These are phyloP conservation scores for Komagataella phaffii DNA, from an alignment of 805 yeast genomes.

Conservation along the genomic window DNA sequence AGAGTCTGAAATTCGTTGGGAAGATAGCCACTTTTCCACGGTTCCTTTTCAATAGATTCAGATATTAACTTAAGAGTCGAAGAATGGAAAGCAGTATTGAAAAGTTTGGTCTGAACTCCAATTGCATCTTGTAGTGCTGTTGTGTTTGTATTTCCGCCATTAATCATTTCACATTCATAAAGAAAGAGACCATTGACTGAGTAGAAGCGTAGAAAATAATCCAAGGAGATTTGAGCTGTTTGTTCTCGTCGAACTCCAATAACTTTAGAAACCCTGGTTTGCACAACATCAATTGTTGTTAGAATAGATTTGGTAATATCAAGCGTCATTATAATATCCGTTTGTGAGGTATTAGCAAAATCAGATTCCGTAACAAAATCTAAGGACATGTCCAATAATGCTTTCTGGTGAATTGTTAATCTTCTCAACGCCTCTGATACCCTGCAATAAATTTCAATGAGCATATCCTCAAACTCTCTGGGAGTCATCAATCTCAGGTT, in stretches of 20 bases:
- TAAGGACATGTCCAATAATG: slow-evolving; percentile 59
- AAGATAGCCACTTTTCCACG: slow-evolving; percentile 69
- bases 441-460: slow-evolving; percentile 43
- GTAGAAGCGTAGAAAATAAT: slow-evolving; percentile 56
- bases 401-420: slow-evolving; percentile 65
- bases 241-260: slow-evolving; percentile 67
- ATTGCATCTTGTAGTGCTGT: slow-evolving; percentile 55
- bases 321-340: slow-evolving; percentile 36
- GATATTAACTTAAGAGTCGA: slow-evolving; percentile 32
- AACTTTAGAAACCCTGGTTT: slow-evolving; percentile 64
- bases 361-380: slow-evolving; percentile 23
- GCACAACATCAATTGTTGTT: slow-evolving; percentile 58
- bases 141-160: slow-evolving; percentile 46
- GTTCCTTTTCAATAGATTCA: slow-evolving; percentile 46
- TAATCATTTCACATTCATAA: slow-evolving; percentile 67
- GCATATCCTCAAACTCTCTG: slow-evolving; percentile 61
- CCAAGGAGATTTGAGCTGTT: slow-evolving; percentile 39
- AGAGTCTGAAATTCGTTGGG: slow-evolving; percentile 29
- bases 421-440: slow-evolving; percentile 65
- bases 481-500: slow-evolving; percentile 57
- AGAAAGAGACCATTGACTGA: slow-evolving; percentile 56
- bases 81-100: slow-evolving; percentile 40
- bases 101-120: slow-evolving; percentile 51
- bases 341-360: slow-evolving; percentile 13
- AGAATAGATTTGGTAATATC: slow-evolving; percentile 57